These are phyloP conservation scores for Wallemia ichthyophaga DNA, from an alignment of 1,284 basidiomycete genomes.

Conservation along the genomic window DNA sequence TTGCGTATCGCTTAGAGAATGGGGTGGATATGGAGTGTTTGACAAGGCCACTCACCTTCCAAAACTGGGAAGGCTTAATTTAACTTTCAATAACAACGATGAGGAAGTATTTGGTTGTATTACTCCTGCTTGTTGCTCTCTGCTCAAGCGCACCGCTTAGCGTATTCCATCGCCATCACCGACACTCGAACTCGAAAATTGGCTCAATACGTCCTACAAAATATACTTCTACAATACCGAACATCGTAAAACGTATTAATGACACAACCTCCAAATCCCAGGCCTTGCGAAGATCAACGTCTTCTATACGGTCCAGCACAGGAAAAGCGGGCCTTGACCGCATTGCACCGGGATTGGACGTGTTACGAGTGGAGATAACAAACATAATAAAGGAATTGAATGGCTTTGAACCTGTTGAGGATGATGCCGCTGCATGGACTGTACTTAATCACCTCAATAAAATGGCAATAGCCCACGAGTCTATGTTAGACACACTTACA, in stretches of 20 bases:
- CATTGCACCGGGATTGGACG: background rate
- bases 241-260: background rate
- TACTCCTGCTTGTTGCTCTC: too few species aligned
- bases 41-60: too few species aligned
- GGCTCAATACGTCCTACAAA: background rate
- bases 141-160: too few species aligned
- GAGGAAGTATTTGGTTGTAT: too few species aligned
- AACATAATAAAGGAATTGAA: background rate
- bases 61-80: too few species aligned
- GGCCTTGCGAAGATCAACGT: background rate
- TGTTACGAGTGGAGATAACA: background rate
- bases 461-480: background rate
- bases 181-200: background rate
- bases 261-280: background rate
- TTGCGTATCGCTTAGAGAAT: too few species aligned
- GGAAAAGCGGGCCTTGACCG: background rate
- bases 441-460: background rate
- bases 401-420: background rate
- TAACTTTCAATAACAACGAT: too few species aligned
- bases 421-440: background rate
- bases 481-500: background rate
- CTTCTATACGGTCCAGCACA: background rate
- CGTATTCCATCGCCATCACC: background rate
- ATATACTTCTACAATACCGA: background rate
- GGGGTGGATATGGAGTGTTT: too few species aligned